Conservation (phyloP, 768 basidiomycete species). For the Nidularia sp. region DNA sequence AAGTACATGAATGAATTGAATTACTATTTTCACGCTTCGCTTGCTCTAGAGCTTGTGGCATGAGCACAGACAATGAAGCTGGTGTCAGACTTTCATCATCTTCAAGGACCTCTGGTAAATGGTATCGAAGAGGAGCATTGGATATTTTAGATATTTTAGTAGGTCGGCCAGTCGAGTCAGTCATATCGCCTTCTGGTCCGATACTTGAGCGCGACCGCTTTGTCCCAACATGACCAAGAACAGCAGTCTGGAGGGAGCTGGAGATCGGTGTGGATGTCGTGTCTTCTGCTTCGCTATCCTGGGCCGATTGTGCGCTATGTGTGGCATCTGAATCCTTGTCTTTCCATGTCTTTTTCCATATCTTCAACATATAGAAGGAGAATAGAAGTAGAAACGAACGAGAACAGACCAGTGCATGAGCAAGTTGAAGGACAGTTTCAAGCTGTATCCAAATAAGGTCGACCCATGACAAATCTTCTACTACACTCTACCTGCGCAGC, state of each 20-base stretch:
- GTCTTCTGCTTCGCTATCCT: constrained; percentile 4
- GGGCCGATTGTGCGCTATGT: not conserved
- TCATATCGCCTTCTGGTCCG: not conserved
- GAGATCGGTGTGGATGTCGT: constrained; percentile 20
- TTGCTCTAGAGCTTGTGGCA: constrained; percentile 23
- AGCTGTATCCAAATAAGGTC: too few relatives aligned
- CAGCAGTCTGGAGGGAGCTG: constrained; percentile 3
- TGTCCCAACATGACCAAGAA: not conserved
- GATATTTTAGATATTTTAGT: not conserved
- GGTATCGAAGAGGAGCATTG: constrained; percentile 20
- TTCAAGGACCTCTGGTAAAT: constrained; percentile 28
- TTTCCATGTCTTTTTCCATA: constrained; percentile 49
- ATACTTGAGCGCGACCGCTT: not conserved
- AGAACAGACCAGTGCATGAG: too few relatives aligned
- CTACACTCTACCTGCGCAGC: too few relatives aligned
- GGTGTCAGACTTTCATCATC: constrained; percentile 11
- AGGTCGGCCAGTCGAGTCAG: not conserved
- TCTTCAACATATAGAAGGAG: constrained; percentile 35
- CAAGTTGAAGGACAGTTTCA: too few relatives aligned
- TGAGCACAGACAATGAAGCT: constrained; percentile 10
- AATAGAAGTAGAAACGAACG: too few relatives aligned
- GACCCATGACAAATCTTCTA: too few relatives aligned
- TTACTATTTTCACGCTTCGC: constrained; percentile 34
- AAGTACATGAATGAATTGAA: not conserved
- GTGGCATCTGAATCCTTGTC: constrained; percentile 19